Percentiles rank a stretch among this genome's conserved stretches.
Evolutionary conservation across 768 basidiomycete species (phyloP).

Genomic region (Ramaria rubella): DNA sequence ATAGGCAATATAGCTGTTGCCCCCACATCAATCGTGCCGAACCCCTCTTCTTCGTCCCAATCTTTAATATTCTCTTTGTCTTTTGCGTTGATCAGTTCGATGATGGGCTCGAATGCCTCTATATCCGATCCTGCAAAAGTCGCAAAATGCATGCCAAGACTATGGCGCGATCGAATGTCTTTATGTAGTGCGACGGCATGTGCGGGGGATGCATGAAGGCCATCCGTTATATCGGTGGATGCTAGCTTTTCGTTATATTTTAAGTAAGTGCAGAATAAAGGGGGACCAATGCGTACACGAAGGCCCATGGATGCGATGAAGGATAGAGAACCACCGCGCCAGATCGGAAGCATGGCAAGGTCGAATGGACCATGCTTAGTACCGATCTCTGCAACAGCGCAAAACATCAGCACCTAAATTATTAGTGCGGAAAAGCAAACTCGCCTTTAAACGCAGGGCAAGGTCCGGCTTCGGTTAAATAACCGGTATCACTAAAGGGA

Average conservation of each 20-base stretch:
- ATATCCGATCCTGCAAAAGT: conserved; percentile 37
- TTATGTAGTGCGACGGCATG: conserved; percentile 34
- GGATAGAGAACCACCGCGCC: conserved; percentile 37
- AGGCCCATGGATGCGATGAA: conserved; percentile 33
- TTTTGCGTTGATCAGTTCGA: conserved; percentile 25
- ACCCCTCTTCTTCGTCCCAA: conserved; percentile 28
- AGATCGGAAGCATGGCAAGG: conserved; percentile 38
- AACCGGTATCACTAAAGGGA: conserved; percentile 32
- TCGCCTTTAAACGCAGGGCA: conserved; percentile 34
- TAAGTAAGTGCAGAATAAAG: neutral
- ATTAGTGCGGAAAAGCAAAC: neutral
- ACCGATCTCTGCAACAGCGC: conserved; percentile 30
- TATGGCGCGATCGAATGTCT: conserved; percentile 32
- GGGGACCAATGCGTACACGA: conserved; percentile 22
- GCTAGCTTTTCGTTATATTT: conserved; percentile 16
- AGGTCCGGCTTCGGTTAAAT: conserved; percentile 24
- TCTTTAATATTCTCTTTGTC: conserved; percentile 16
- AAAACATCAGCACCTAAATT: neutral
- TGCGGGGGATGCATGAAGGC: conserved; percentile 35
- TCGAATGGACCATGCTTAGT: conserved; percentile 34
- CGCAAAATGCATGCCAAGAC: conserved; percentile 39
- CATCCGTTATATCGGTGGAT: conserved; percentile 24
- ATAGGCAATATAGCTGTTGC: conserved; percentile 14
- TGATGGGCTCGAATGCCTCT: conserved; percentile 35
- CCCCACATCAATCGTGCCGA: conserved; percentile 32